Evolutionary conservation across 2,329 filamentous ascomycete genomes (phyloP), one percentile per base, ranked within the genome.

Genomic region (Dothistroma septosporum): DNA sequence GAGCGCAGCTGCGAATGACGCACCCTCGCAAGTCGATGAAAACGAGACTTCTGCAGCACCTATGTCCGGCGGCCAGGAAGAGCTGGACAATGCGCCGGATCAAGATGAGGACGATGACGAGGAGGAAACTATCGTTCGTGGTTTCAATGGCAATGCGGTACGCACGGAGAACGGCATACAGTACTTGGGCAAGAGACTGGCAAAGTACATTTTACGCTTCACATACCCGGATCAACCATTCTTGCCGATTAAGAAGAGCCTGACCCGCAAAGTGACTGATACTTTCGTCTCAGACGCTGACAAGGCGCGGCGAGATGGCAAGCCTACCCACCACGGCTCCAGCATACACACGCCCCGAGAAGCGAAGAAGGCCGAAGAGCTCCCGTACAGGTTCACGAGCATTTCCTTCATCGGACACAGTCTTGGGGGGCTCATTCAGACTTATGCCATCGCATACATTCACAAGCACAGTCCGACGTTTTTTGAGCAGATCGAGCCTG

Each of bases 391-490:
- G 67, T 91, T 96, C 70, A 94, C 92, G 11, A 96, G 92, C 73
- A 97, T 97, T 74, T 97, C 92, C 71, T 96, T 97, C 72, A 85
- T 97, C 59, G 92, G 87, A 0, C 93, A 97, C 76, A 97, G 92
- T 0, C 83, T 97, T 0, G 93, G 93, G 31, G 93, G 93, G 0
- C 80, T 96, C 19, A 84, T 96, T 16, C 93, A 97, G 74, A 96
- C 90, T 0, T 97, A 97, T 73, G 93, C 93, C 1, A 87, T 97
- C 60, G 93, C 92, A 9, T 97, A 97, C 73, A 96, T 97, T 50
- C 90, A 97, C 69, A 97, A 97, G 73, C 92, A 97, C 74, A 96
- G 91, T 0, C 93, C 93, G 0, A 79, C 87, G 10, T 97, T 97
- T 74, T 97, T 97, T 69, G 83, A 92, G 54, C 79, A 86, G 5